These are phyloP conservation scores for Calonectria henricotiae DNA, from an alignment of 2,329 filamentous ascomycete genomes.

Conservation along the genomic window DNA sequence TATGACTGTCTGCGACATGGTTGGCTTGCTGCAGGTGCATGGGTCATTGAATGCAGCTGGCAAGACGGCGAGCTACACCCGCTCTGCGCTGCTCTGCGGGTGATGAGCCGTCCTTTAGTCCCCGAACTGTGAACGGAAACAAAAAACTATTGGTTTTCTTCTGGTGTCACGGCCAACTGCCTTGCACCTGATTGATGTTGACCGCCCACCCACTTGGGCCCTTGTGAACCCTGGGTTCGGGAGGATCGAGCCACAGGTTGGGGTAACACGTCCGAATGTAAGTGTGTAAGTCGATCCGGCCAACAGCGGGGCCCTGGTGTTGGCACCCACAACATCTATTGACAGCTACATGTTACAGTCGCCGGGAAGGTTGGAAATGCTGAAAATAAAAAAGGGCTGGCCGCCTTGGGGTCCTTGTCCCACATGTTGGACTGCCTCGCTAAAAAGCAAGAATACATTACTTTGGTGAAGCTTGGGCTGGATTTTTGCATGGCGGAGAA, in stretches of 20 bases:
- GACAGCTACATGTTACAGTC: neutral
- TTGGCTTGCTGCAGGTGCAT: conserved; percentile 22
- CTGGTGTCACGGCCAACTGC: conserved; percentile 15
- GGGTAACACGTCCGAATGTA: neutral
- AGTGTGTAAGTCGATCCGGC: conserved; percentile 17
- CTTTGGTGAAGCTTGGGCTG: conserved; percentile 15
- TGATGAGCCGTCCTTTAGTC: neutral
- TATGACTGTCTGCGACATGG: conserved; percentile 24
- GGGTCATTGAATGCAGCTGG: conserved; percentile 20
- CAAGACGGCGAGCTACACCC: conserved; percentile 27
- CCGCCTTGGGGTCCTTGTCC: neutral
- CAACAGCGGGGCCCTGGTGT: conserved; percentile 23
- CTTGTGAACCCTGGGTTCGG: conserved; percentile 22
- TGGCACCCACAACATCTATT: neutral
- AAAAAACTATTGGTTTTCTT: neutral
- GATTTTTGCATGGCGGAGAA: conserved; percentile 22
- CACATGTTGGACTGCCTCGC: neutral
- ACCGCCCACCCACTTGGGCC: conserved; percentile 19
- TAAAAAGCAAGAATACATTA: conserved; percentile 28
- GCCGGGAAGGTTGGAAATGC: conserved; percentile 8
- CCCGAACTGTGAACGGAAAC: neutral
- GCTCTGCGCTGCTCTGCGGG: neutral
- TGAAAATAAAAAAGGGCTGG: neutral
- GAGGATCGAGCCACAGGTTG: conserved; percentile 23
- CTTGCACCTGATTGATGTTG: conserved; percentile 2